A percentile compares a stretch with the other conserved stretches of the same genome.
phyloP scores from a whole-genome alignment of 2,329 filamentous ascomycete genomes.

The Teratosphaeria destructans region DNA sequence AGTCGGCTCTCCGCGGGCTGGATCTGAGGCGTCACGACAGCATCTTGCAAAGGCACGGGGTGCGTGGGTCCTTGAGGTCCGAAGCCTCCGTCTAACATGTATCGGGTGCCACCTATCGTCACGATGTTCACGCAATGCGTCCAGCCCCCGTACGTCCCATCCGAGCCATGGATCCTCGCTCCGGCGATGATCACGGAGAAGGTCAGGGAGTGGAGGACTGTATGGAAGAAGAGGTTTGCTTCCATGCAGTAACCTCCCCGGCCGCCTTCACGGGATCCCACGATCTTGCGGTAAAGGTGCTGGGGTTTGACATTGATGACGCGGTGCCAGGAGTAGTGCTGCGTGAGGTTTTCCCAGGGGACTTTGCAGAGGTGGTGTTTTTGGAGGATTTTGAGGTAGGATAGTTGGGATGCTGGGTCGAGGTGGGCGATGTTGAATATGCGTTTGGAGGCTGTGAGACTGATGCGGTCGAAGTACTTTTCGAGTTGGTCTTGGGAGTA shows the following conservation, averaged over 20 bases:
- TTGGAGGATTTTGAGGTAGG: constrained; percentile 16
- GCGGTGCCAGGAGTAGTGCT: constrained; percentile 41
- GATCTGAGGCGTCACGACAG: constrained; percentile 7
- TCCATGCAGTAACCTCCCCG: constrained; percentile 54
- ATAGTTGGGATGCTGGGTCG: constrained; percentile 9
- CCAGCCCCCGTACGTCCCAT: constrained; percentile 19
- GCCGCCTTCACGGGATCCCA: constrained; percentile 25
- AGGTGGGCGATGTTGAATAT: constrained; percentile 10
- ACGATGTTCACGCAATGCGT: constrained; percentile 36
- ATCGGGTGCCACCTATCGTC: constrained; percentile 13
- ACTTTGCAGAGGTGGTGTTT: constrained; percentile 37
- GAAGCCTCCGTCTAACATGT: constrained; percentile 34
- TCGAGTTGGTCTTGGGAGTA: constrained; percentile 4
- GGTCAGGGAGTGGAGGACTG: constrained; percentile 41
- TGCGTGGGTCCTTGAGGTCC: constrained; percentile 24
- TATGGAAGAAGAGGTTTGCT: constrained; percentile 44
- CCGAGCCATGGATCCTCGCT: constrained; percentile 24
- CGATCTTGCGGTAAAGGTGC: constrained; percentile 44
- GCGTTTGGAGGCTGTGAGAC: constrained; percentile 11
- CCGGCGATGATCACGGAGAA: constrained; percentile 35
- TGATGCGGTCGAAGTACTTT: constrained; percentile 20
- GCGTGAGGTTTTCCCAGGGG: constrained; percentile 46
- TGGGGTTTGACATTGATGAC: constrained; percentile 40
- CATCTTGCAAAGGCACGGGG: constrained; percentile 28
- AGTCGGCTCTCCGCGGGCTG: constrained; percentile 12